Evolutionary conservation across 2,329 filamentous ascomycete species (phyloP), one percentile per base, ranked within the genome.

Genomic region (Magnaporthiopsis rhizophila): DNA sequence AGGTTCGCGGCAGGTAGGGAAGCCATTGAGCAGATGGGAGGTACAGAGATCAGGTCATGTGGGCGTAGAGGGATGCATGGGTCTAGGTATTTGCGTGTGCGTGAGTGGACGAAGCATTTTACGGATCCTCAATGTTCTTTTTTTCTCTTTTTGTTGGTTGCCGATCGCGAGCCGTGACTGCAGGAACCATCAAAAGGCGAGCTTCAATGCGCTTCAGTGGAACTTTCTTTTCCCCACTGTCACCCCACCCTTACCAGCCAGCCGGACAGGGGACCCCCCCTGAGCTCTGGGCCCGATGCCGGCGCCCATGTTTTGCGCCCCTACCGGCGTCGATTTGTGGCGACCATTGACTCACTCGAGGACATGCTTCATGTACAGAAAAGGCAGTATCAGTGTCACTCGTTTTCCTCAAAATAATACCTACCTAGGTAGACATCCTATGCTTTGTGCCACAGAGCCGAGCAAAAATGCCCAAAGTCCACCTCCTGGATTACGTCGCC

Each of bases 401-500:
- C 8, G 45, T 53, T n/a, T n/a, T 18, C 11, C 21, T 9, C 45
- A 2, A 50, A 4, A 7, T 3, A 13, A 38, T 4, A n/a, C 28
- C 28, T 30, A 30, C 28, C 3, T 30, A 30, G 28, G 45, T 53
- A 53, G 45, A n/a, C 18, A 4, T 61, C 24, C 34, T 53, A 1
- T 32, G 36, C 26, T 28, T n/a, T 11, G 1, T 8, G 12, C 18
- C 18, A n/a, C 9, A n/a, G 21, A 21, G 45, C 21, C 45, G 21
- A n/a, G 21, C 15, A 53, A 62, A 62, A 36, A 69, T 69, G 68
- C 86, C 90, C 68, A 91, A 84, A 61, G 90, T 94, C 68, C 85
- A 94, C 78, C 79, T 95, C 64, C 78, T 89, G 71, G 83, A 98
- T 80, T 98, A 97, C 75, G 94, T 97, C 69, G 94, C 95, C 67